Evolutionary conservation across 1,284 basidiomycete genomes (phyloP).

Genomic region (Apiotrichum porosum): DNA sequence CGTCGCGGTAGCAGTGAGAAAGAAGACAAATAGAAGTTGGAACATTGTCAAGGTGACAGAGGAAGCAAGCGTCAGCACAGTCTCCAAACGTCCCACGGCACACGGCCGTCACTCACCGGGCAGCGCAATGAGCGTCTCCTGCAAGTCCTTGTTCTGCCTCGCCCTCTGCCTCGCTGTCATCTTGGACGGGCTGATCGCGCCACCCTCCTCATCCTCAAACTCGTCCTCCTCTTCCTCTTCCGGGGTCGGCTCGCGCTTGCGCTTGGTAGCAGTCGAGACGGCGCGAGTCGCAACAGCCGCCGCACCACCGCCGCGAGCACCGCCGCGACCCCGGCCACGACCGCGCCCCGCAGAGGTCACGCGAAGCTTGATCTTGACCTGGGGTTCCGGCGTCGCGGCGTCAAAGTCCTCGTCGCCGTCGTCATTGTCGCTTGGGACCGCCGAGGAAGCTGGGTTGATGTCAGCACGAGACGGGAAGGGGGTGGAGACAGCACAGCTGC

Average conservation of each 20-base stretch:
- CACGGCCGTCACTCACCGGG: slow-evolving; percentile 20
- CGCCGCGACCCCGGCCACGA: too few relatives aligned
- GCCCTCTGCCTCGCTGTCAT: slow-evolving; percentile 37
- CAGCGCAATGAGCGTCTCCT: slow-evolving; percentile 24
- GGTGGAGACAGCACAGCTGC: too few relatives aligned
- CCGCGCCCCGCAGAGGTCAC: background rate
- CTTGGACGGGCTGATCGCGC: slow-evolving; percentile 24
- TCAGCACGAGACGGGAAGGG: too few relatives aligned
- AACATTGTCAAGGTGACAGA: too few relatives aligned
- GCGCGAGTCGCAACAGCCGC: too few relatives aligned
- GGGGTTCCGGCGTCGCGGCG: background rate
- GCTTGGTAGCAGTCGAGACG: background rate
- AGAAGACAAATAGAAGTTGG: background rate
- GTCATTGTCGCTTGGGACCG: too few relatives aligned
- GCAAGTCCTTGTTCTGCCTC: slow-evolving; percentile 25
- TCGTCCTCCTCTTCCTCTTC: slow-evolving; percentile 20
- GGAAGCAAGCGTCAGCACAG: background rate
- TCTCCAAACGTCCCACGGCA: background rate
- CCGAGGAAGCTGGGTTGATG: too few relatives aligned
- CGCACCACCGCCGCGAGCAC: too few relatives aligned
- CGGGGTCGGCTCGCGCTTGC: slow-evolving; percentile 1
- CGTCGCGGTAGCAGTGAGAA: background rate
- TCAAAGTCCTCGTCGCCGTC: slow-evolving; percentile 13
- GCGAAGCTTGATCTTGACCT: slow-evolving; percentile 10
- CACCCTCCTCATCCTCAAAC: slow-evolving; percentile 2